Evolutionary conservation across 2,329 filamentous ascomycete species (phyloP).

Genomic region (Diaporthe vexans): DNA sequence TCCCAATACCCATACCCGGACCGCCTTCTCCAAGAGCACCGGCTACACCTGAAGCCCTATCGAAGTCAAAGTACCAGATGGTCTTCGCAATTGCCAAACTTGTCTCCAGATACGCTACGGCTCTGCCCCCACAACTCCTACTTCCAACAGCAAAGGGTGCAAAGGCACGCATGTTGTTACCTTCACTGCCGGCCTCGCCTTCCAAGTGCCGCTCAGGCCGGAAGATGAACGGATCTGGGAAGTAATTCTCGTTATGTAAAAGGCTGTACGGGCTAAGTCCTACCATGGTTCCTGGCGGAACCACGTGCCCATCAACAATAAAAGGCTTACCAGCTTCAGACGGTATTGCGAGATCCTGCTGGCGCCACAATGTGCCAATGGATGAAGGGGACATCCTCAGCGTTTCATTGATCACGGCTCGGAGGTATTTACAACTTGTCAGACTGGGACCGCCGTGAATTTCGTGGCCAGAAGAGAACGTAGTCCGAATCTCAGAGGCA

Average conservation of each 20-base stretch:
- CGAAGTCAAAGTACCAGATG: constrained; percentile 43
- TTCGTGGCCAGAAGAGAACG: constrained; percentile 6
- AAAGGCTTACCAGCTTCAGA: constrained; percentile 8
- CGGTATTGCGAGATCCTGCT: constrained; percentile 18
- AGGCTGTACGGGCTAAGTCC: constrained; percentile 34
- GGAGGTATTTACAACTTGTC: constrained; percentile 1
- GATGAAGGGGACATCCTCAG: constrained; percentile 34
- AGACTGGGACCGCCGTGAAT: not conserved
- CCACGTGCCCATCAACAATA: constrained; percentile 21
- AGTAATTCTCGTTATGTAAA: constrained; percentile 53
- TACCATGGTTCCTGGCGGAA: constrained; percentile 37
- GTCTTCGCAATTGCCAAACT: constrained; percentile 45
- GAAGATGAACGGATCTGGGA: constrained; percentile 37
- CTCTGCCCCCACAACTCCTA: constrained; percentile 52
- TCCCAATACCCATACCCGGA: not conserved
- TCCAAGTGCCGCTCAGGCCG: constrained; percentile 33
- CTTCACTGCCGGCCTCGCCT: not conserved
- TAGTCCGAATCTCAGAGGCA: constrained; percentile 16
- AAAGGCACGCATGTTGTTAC: constrained; percentile 42
- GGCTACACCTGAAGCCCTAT: not conserved
- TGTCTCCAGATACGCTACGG: constrained; percentile 46
- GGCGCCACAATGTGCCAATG: constrained; percentile 29
- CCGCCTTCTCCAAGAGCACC: not conserved
- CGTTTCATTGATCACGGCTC: constrained; percentile 37
- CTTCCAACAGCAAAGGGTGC: constrained; percentile 53